Percentiles rank a stretch among this genome's conserved stretches.
Conservation (phyloP, 139 green algal genomes). For the Axilococcus clingmanii region DNA sequence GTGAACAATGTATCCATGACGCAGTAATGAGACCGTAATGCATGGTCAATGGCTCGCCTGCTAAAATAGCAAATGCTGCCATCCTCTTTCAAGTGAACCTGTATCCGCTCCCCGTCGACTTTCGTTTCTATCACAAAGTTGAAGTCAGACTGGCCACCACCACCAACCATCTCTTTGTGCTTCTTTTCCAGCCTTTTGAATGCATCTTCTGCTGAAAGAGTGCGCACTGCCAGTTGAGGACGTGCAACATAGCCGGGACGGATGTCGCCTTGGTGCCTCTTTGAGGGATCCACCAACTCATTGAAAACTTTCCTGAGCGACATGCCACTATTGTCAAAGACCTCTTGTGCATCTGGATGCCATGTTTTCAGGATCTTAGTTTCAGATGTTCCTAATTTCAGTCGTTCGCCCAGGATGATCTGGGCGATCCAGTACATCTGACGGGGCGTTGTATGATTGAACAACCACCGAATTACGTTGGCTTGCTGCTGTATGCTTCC, state of each 20-base stretch:
- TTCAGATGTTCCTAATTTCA: constrained; percentile 46
- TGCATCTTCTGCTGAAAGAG: constrained; percentile 16
- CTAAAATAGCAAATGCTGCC: constrained; percentile 42
- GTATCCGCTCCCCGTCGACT: constrained; percentile 66
- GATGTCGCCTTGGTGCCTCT: constrained; percentile 12
- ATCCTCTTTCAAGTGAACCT: constrained; percentile 51
- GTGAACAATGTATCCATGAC: constrained; percentile 4
- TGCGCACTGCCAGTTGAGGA: constrained; percentile 36
- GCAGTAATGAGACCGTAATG: constrained; percentile 23
- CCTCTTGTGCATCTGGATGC: constrained; percentile 56
- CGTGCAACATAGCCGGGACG: constrained; percentile 23
- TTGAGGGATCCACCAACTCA: constrained; percentile 27
- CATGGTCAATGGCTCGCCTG: constrained; percentile 42
- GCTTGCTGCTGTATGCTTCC: constrained; percentile 19
- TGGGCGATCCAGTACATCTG: constrained; percentile 60
- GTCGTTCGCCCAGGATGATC: constrained; percentile 63
- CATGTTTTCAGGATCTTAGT: constrained; percentile 43
- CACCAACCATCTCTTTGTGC: neutral
- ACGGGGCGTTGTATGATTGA: constrained; percentile 23
- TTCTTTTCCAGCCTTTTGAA: constrained; percentile 26
- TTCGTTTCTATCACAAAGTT: constrained; percentile 70
- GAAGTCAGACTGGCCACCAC: neutral
- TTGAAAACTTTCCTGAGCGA: constrained; percentile 16
- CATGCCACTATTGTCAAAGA: constrained; percentile 14
- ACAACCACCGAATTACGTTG: constrained; percentile 5